phyloP scores from a whole-genome alignment of 202 grass and related monocot species.

The Sporobolus alterniflorus region DNA sequence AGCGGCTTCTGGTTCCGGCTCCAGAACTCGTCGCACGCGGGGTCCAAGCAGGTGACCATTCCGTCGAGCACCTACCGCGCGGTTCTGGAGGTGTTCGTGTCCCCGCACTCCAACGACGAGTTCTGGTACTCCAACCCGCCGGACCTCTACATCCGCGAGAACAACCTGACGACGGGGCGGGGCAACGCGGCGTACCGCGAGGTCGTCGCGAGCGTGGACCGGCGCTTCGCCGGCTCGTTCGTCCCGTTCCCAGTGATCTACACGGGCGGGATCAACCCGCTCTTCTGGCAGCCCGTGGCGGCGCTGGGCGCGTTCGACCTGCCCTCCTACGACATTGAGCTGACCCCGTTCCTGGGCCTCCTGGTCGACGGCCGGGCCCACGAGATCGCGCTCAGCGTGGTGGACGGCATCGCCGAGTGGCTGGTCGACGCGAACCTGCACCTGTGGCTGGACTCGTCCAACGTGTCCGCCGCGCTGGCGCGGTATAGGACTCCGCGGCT shows the following conservation, averaged over 20 bases:
- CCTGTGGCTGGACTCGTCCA: constrained; percentile 72
- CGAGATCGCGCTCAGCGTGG: constrained; percentile 68
- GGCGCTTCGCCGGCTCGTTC: constrained; percentile 67
- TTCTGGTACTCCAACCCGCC: constrained; percentile 98
- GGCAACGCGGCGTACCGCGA: constrained; percentile 89
- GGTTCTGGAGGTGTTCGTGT: constrained; percentile 81
- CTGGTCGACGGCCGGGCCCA: constrained; percentile 65
- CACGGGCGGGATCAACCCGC: constrained; percentile 89
- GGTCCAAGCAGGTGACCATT: constrained; percentile 44
- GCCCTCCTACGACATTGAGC: constrained; percentile 82
- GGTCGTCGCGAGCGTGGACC: constrained; percentile 66
- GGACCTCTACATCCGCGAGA: constrained; percentile 74
- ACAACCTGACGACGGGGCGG: constrained; percentile 75
- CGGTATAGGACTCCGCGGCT: constrained; percentile 49
- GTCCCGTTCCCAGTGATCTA: constrained; percentile 91
- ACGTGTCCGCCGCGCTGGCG: constrained; percentile 48
- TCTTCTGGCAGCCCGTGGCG: constrained; percentile 85
- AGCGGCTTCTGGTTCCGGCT: constrained; percentile 88
- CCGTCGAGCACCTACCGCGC: constrained; percentile 79
- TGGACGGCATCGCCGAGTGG: constrained; percentile 83
- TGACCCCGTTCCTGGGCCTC: constrained; percentile 84
- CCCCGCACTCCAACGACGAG: constrained; percentile 81
- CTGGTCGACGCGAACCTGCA: constrained; percentile 89
- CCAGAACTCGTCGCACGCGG: constrained; percentile 55
- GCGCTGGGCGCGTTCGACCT: constrained; percentile 89